A percentile compares a stretch with the other conserved stretches of the same genome.
Conservation (phyloP, 1,284 basidiomycete species). For the Takashimella koratensis region DNA sequence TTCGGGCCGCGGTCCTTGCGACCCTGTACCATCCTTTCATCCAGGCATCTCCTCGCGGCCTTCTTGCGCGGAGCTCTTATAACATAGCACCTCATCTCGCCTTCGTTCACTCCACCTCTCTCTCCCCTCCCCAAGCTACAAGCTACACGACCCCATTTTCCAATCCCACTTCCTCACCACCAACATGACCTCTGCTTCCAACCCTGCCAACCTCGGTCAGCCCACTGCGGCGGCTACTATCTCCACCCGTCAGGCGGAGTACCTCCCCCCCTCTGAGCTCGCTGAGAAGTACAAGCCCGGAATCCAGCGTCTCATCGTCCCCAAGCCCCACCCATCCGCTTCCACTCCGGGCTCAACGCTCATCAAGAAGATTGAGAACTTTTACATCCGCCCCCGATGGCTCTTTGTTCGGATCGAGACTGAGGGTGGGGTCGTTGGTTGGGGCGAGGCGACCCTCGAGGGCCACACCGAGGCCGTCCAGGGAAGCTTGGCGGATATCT, state of each 20-base stretch:
- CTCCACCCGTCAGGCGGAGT: conserved; percentile 30
- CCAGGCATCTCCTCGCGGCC: no score
- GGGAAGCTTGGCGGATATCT: conserved; percentile 63
- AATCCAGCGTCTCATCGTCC: conserved; percentile 26
- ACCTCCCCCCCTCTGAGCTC: conserved; percentile 41
- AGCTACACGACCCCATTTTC: no score
- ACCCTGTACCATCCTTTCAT: no score
- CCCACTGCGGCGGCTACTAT: conserved; percentile 24
- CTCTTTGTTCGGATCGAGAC: conserved; percentile 71
- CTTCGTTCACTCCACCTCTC: no score
- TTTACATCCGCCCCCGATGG: conserved; percentile 71
- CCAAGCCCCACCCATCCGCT: conserved; percentile 25
- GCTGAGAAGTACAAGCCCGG: conserved; percentile 36
- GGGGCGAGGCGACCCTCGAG: conserved; percentile 53
- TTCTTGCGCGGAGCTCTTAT: no score
- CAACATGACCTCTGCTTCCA: not conserved
- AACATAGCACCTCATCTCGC: no score
- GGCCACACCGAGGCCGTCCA: conserved; percentile 68
- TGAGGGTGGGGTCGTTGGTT: conserved; percentile 63
- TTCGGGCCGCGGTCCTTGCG: no score
- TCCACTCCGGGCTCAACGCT: conserved; percentile 20
- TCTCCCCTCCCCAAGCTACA: no score
- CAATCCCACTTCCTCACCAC: not conserved
- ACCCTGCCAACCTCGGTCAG: conserved; percentile 11
- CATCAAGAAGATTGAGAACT: conserved; percentile 51